Evolutionary conservation across 495 filamentous ascomycete species (phyloP), one percentile per base, ranked within the genome.

Genomic region (Daldinia loculata): DNA sequence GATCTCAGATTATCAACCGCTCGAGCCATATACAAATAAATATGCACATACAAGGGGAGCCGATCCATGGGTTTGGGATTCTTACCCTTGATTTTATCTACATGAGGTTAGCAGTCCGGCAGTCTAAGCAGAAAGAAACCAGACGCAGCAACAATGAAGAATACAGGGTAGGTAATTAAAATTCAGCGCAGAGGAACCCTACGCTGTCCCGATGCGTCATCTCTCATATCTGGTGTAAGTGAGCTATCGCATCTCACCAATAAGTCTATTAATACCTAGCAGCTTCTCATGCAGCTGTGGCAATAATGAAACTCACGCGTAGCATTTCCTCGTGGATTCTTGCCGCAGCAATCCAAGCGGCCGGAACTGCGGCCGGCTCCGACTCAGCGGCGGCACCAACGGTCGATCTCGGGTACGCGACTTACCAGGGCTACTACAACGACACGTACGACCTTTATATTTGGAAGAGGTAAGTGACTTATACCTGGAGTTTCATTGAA

Each of bases 351-450:
- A 12, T 61, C 8, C 15, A 5, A 9, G 38, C 34, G 22, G 52
- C 51, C 53, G 34, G 36, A 3, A 27, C 24, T 9, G n/a, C 17
- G 6, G 56, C 32, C 38, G 34, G 8, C 36, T 17, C 41, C 56
- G 39, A 52, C 30, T 24, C 62, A 14, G 58, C 75, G 6, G 15
- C 0, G 50, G 52, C 17, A 22, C 77, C 74, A 14, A 72, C 75
- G 3, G 79, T 81, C 39, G 64, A 81, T 68, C 55, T 80, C 14
- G 80, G 80, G 27, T 82, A 83, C 53, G 80, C 80, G 56, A 81
- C 77, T 58, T 81, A 83, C 57, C 63, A 77, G 32, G 80, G 80
- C 17, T 76, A 74, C 27, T 66, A 70, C 48, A 75, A 81, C 53
- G 26, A 73, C 0, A 65, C 79, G 0, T 76, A 68, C 22, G 77